These are phyloP conservation scores for Onygenales sp. DNA, from an alignment of 2,329 filamentous ascomycete species.

Conservation along the genomic window DNA sequence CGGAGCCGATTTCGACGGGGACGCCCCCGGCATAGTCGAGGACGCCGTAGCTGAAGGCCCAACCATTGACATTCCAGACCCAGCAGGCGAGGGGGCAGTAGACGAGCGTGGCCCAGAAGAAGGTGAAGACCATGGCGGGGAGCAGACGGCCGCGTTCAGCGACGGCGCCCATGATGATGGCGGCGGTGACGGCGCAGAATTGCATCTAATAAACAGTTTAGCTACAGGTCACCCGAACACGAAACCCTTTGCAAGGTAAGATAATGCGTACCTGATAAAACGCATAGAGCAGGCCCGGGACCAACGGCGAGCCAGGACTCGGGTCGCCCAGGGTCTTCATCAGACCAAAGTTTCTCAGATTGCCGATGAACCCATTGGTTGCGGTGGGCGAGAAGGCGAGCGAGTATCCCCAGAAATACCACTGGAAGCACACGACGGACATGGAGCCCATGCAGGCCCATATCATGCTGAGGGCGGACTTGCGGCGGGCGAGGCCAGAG, in stretches of 20 bases:
- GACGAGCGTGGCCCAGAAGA: constrained; percentile 93
- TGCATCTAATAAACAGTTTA: constrained; percentile 58
- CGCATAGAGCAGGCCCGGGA: constrained; percentile 82
- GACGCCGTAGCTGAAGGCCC: constrained; percentile 83
- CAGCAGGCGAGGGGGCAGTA: constrained; percentile 96
- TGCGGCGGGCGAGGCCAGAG: constrained; percentile 91
- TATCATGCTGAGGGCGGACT: constrained; percentile 93
- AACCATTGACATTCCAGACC: constrained; percentile 92
- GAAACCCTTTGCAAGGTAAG: not conserved
- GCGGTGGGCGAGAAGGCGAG: constrained; percentile 77
- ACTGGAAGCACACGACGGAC: constrained; percentile 89
- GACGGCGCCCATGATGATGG: constrained; percentile 83
- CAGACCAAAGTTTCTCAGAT: constrained; percentile 81
- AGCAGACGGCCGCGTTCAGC: constrained; percentile 89
- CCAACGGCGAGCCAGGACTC: constrained; percentile 78
- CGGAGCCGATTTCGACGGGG: constrained; percentile 93
- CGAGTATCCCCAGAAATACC: constrained; percentile 99
- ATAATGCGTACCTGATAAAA: constrained; percentile 68
- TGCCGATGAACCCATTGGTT: constrained; percentile 83
- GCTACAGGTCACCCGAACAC: not conserved
- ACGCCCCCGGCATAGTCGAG: constrained; percentile 94
- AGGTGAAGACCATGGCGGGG: constrained; percentile 89
- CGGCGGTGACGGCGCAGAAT: constrained; percentile 89
- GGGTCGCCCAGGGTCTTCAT: constrained; percentile 72
- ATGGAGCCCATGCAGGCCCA: constrained; percentile 95